A percentile compares a stretch with the other conserved stretches of the same genome.
Conservation (phyloP, 805 yeast species). For the Ogataea thermomethanolica region DNA sequence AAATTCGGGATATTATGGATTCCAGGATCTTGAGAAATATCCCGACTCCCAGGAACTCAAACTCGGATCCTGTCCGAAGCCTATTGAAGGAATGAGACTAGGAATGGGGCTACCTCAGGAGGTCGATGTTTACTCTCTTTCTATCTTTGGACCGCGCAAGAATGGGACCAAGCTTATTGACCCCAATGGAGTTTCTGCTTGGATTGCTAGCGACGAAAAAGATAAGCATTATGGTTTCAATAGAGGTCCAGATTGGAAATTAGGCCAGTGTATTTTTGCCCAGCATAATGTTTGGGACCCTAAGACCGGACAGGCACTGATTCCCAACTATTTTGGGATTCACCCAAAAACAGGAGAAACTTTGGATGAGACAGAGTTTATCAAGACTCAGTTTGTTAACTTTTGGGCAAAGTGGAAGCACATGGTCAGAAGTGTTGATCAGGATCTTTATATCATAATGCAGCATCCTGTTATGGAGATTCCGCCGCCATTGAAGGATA, state of each 20-base stretch:
- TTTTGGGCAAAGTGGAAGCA: conserved; percentile 51
- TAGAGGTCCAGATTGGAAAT: conserved; percentile 59
- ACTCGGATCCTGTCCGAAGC: conserved; percentile 81
- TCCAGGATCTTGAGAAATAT: conserved; percentile 46
- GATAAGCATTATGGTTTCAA: conserved; percentile 72
- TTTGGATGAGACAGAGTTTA: conserved; percentile 53
- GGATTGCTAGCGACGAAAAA: conserved; percentile 54
- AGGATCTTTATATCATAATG: conserved; percentile 53
- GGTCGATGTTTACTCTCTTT: conserved; percentile 67
- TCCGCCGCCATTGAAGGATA: conserved; percentile 64
- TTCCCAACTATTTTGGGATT: conserved; percentile 49
- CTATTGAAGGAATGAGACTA: conserved; percentile 64
- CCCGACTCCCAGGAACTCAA: conserved; percentile 66
- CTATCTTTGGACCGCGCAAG: conserved; percentile 74
- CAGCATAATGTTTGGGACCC: conserved; percentile 74
- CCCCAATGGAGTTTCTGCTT: conserved; percentile 64
- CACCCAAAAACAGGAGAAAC: conserved; percentile 37
- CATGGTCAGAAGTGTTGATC: conserved; percentile 44
- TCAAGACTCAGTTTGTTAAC: conserved; percentile 61
- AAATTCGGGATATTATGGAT: conserved; percentile 68
- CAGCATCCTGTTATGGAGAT: conserved; percentile 79
- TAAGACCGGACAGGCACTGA: conserved; percentile 36
- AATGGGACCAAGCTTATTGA: conserved; percentile 54
- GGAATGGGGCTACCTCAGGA: conserved; percentile 75
- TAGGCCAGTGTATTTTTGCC: conserved; percentile 80